Base-by-base conservation (phyloP, 202 grass and related monocot species). In the Musa balbisiana region DNA sequence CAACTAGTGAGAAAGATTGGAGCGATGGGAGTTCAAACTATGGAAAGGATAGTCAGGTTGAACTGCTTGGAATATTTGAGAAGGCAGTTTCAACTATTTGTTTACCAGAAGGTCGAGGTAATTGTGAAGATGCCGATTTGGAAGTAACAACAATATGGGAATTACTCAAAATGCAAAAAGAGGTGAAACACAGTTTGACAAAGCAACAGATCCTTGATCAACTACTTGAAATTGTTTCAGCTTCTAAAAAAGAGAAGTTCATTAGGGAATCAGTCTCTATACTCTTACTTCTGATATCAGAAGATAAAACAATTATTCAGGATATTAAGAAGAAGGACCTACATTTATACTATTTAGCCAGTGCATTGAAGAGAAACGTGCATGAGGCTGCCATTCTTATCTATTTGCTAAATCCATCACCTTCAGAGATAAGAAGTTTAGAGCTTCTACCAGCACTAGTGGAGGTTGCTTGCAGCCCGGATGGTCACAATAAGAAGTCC, bases 331-430 rank as follows among this genome's bases (percentile, higher is more conserved):
- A 84, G 79, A 94, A 99, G 80, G 77, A 89, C 29, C 78, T 86
- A 26, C 82, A 89, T 83, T 78, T 94, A 79, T 85, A 86, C 68
- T 83, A 89, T 90, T 87, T 99, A 79, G 88, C 89, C 50, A 79
- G 69, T 76, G 91, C 89, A 80, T 74, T 99, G 80, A 99, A 99
- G 82, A 87, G 84, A 88, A 78, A 92, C 77, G 89, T 99, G 33
- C 87, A 94, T 63, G 95, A 99, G 78, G 95, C 91, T 51, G 89
- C 83, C 50, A 89, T 94, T 88, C 78, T 99, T 73, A 99, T 99
- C 87, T 94, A 99, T 82, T 80, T 99, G 83, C 78, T 99, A 81
- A 82, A 99, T 79, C 95, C 95, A 75, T 92, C 89, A 76, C 95
- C 95, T 71, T 82, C 79, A 49, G 91, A 98, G 76, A 88, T 98